phyloP scores from a whole-genome alignment of 768 basidiomycete genomes.

The Psilocybe azurescens region DNA sequence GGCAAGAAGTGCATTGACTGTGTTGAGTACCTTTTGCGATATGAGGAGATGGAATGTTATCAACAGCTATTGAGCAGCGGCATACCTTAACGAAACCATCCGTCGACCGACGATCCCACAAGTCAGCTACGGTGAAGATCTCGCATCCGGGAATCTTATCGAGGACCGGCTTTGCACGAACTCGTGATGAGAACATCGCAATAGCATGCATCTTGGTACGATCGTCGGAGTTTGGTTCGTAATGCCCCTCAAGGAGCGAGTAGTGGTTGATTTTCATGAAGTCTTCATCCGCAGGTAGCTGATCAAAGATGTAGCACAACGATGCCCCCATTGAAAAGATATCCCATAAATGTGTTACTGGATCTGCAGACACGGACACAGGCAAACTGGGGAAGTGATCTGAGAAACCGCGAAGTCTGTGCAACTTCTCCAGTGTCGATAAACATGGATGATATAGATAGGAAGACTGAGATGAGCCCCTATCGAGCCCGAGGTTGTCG shows the following conservation, averaged over 20 bases:
- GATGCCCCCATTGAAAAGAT: not conserved
- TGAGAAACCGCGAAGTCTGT: not conserved
- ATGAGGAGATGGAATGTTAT: not conserved
- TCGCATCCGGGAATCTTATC: not conserved
- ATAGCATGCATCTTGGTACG: conserved; percentile 1
- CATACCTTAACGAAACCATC: not conserved
- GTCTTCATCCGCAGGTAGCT: not conserved
- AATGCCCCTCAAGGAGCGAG: not conserved
- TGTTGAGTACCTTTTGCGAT: not conserved
- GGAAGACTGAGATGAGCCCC: not conserved
- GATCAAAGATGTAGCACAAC: conserved; percentile 2
- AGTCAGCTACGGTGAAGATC: not conserved
- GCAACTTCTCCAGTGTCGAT: not conserved
- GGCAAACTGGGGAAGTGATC: not conserved
- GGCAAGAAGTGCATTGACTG: not conserved
- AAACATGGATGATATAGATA: not conserved
- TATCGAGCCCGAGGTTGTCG: not conserved
- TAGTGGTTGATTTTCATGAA: not conserved
- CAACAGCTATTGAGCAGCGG: too few relatives aligned
- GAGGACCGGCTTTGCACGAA: not conserved
- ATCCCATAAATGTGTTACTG: not conserved
- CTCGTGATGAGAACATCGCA: not conserved
- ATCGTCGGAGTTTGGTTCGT: not conserved
- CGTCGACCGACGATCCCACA: not conserved
- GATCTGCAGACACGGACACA: not conserved